Base-by-base conservation (phyloP, 371 early-diverging fungal species). In the Mucor sp. region DNA sequence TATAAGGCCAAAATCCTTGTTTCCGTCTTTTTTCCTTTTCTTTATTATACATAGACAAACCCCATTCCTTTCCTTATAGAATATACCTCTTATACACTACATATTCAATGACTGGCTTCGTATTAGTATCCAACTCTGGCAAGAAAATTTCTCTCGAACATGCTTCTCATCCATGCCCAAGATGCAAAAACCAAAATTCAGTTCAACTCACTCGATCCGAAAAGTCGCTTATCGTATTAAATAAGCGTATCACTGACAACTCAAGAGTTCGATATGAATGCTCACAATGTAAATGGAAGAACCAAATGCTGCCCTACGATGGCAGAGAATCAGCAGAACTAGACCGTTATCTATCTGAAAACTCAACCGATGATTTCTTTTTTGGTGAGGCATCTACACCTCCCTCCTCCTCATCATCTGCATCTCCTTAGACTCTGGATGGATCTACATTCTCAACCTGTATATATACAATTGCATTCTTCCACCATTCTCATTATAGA, bases 131-230 rank as follows among this genome's bases (percentile, higher is more conserved):
- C 28, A 73, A 70, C 48, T 67, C 68, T 61, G 76, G 73, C 55
- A 78, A 76, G 50, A 78, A 78, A 17, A 78, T 76, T 27, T 76
- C 72, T 27, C 67, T 78, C 30, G 76, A 78, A 65, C 79, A 78
- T 15, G 71, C 76, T 27, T 68, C 68, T 28, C 76, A 78, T 33
- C 74, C 79, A 27, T 75, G 79, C 41, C 76, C 76, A 43, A 67
- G 71, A 25, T 75, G 76, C 41, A 76, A 78, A 69, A 64, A 61
- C 21, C 75, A 69, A 72, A 62, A 44, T 15, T 78, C 78, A 7
- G 78, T 78, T 11, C 78, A 75, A 41, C 56, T 78, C 21, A 78
- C 75, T 21, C 53, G 78, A 62, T 78, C 75, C 5, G 78, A 78
- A 62, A 78, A 74, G 30, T 75, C 75, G 32, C 55, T 74, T 3